These are phyloP conservation scores for Kandelia obovata DNA, from an alignment of 345 rosid genomes.

Conservation along the genomic window DNA sequence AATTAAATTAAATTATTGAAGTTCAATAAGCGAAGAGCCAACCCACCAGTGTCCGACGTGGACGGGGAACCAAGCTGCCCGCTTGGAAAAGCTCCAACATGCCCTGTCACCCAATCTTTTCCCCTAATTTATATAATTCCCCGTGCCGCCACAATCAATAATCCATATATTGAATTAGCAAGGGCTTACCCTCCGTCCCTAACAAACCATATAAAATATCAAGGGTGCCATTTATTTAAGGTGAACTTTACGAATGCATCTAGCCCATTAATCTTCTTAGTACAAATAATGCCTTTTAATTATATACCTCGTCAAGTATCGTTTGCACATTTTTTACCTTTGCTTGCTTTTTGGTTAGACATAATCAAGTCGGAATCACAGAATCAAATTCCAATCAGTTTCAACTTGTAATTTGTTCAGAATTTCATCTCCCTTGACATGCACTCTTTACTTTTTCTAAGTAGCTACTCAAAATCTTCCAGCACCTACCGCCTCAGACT, in stretches of 20 bases:
- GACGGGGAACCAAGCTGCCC: background rate
- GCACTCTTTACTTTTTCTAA: too few relatives aligned
- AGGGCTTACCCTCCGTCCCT: background rate
- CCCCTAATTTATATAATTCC: background rate
- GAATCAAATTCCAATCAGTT: too few relatives aligned
- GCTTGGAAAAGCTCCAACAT: background rate
- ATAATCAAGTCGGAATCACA: too few relatives aligned
- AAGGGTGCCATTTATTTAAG: background rate
- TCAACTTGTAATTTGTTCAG: too few relatives aligned
- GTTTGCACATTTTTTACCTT: background rate
- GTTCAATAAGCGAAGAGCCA: too few relatives aligned
- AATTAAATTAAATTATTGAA: background rate
- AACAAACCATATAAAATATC: background rate
- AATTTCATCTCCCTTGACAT: too few relatives aligned
- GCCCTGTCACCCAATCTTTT: background rate
- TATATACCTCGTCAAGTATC: background rate
- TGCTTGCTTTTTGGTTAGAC: too few relatives aligned
- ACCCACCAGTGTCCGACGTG: too few relatives aligned
- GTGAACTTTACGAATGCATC: background rate
- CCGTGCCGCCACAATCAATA: slow-evolving; percentile 19
- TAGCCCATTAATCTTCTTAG: too few relatives aligned
- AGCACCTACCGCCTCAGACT: too few relatives aligned
- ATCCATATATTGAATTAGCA: background rate
- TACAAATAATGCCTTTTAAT: too few relatives aligned
- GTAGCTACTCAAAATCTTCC: too few relatives aligned